A percentile compares a stretch with the other conserved stretches of the same genome.
Evolutionary conservation across 345 rosid genomes (phyloP).

Genomic region (Populus pruinosa): DNA sequence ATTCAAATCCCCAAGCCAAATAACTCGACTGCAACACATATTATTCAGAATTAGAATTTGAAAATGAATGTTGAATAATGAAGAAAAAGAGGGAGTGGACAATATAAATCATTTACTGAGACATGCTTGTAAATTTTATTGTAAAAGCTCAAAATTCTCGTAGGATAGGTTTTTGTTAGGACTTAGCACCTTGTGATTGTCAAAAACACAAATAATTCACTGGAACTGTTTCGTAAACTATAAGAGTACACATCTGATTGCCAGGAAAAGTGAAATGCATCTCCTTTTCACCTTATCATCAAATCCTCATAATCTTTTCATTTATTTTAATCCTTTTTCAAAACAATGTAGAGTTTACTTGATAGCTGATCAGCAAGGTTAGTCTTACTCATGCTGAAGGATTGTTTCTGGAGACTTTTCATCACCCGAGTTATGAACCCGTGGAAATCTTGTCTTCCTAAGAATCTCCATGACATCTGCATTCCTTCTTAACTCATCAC

Average conservation of each 20-base stretch:
- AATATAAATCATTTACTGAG: not conserved
- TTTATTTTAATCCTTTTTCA: not conserved
- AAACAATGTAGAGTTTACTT: not conserved
- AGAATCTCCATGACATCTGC: conserved; percentile 97
- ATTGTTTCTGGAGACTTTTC: conserved; percentile 93
- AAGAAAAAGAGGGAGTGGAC: not conserved
- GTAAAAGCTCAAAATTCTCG: not conserved
- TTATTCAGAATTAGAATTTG: conserved; percentile 4
- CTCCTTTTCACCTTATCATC: not conserved
- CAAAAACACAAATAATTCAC: not conserved
- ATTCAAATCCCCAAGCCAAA: conserved; percentile 98
- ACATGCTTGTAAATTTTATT: not conserved
- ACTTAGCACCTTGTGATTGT: not conserved
- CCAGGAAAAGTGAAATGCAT: not conserved
- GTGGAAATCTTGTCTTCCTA: conserved; percentile 89
- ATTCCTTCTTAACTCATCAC: conserved; percentile 88
- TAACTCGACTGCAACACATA: conserved; percentile 60
- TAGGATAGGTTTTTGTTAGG: not conserved
- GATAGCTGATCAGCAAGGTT: conserved; percentile 8
- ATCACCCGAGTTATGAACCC: conserved; percentile 45
- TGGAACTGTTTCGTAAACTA: not conserved
- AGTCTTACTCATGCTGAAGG: conserved; percentile 88
- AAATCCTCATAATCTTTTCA: not conserved
- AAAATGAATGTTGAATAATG: not conserved
- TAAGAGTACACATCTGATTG: not conserved